Evolutionary conservation across 164 flowering plant species (phyloP).

Genomic region (Vitis labrusca): DNA sequence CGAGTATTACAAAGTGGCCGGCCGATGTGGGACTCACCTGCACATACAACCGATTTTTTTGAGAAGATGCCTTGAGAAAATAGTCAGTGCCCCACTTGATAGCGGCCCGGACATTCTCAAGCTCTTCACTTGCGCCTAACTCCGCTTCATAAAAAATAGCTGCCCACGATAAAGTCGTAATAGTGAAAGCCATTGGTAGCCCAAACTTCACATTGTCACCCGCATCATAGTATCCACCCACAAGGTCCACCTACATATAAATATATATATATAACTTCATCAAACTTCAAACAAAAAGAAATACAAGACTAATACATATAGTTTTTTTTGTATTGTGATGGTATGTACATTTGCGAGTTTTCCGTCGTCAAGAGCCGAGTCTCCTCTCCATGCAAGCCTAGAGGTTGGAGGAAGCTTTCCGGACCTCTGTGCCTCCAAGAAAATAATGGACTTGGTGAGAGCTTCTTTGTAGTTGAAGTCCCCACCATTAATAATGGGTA

Average conservation of each 20-base stretch:
- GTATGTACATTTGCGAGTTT: conserved; percentile 45
- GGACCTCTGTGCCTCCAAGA: conserved; percentile 84
- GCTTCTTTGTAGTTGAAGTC: conserved; percentile 73
- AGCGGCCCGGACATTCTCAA: conserved; percentile 43
- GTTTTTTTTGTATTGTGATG: no score
- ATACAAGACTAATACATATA: no score
- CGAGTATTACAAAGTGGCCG: no score
- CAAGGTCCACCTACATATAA: conserved; percentile 59
- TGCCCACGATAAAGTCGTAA: conserved; percentile 78
- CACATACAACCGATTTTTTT: conserved; percentile 50
- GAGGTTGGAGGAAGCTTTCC: conserved; percentile 70
- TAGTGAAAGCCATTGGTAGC: conserved; percentile 87
- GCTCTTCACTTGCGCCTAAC: conserved; percentile 58
- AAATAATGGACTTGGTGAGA: conserved; percentile 69
- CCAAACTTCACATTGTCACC: conserved; percentile 95
- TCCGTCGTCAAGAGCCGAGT: conserved; percentile 81
- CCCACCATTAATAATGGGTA: conserved; percentile 22
- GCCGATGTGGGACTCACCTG: conserved; percentile 44
- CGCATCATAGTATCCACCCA: conserved; percentile 93
- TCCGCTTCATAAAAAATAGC: conserved; percentile 48
- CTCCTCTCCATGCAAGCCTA: conserved; percentile 73
- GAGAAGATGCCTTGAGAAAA: conserved; percentile 59
- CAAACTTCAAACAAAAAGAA: no score
- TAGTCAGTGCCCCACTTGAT: conserved; percentile 91
- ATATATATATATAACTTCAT: background rate